Evolutionary conservation across 495 filamentous ascomycete species (phyloP), one percentile per base, ranked within the genome.

Genomic region (Penicillium canariense): DNA sequence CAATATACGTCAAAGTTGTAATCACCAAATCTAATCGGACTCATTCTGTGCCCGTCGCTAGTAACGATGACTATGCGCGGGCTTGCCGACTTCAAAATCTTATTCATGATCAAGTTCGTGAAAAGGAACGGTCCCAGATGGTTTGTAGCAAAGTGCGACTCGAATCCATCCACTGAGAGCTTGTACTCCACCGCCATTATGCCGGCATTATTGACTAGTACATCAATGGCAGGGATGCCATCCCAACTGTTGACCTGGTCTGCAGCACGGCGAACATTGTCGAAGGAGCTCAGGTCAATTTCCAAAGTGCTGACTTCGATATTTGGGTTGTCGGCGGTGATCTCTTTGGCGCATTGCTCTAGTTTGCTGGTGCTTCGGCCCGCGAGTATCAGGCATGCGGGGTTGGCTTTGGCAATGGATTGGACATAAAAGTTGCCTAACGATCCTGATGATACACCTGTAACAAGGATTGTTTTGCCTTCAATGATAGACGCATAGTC

Each of bases 191-290:
- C 61, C 7, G 72, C 75, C 85, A 88, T 88, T 54, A 88, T 74
- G 6, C 79, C 86, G n/a, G 85, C 83, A 63, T 86, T 89, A 71
- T 89, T 89, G 65, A 88, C 82, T 18, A 89, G 59, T 12, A 87
- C 80, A 65, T 88, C 83, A 40, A 89, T 78, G n/a, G 74, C 59
- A 50, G 77, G 68, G 50, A 84, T 79, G 28, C 68, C 62, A 4
- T 44, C 18, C 30, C 55, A 75, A 15, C 65, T 52, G 14, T 74
- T 71, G 57, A 88, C 78, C n/a, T 72, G 55, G 0, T 63, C 60
- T 8, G 78, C 80, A 4, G 84, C 80, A 14, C 70, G 60, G 0
- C 80, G 73, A 0, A 82, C 79, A 46, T 62, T 73, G 8, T 49
- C 25, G 27, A 72, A 66, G 1, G 74, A 77, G 52, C 57, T 47